Evolutionary conservation across 352 stramenopile genomes (phyloP).

Genomic region (Thraustotheca clavata): DNA sequence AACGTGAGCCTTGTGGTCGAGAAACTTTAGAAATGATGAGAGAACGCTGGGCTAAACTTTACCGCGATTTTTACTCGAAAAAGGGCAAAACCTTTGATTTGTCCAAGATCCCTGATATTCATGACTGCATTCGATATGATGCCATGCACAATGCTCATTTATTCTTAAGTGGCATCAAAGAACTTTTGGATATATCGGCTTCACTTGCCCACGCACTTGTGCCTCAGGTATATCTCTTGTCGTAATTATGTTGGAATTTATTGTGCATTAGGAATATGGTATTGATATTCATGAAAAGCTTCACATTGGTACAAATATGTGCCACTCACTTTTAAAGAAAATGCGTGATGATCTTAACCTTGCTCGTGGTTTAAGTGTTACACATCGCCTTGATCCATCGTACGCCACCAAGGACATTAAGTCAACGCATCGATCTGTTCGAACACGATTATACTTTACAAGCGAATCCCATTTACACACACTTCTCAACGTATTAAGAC

Average conservation of each 20-base stretch:
- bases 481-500: slow-evolving; percentile 97
- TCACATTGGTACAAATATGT: slow-evolving; percentile 81
- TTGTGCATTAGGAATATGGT: slow-evolving; percentile 48
- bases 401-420: slow-evolving; percentile 84
- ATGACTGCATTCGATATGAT: slow-evolving; percentile 98
- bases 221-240: slow-evolving; percentile 34
- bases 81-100: slow-evolving; percentile 92
- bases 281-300: slow-evolving; percentile 84
- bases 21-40: slow-evolving; percentile 84
- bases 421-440: slow-evolving; percentile 93
- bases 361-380: slow-evolving; percentile 63
- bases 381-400: slow-evolving; percentile 69
- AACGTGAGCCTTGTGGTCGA: slow-evolving; percentile 70
- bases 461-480: slow-evolving; percentile 98
- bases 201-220: slow-evolving; percentile 85
- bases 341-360: slow-evolving; percentile 83
- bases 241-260: neutral
- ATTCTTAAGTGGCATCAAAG: slow-evolving; percentile 86
- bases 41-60: slow-evolving; percentile 90
- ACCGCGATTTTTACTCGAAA: slow-evolving; percentile 94
- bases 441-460: slow-evolving; percentile 99
- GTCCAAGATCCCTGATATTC: slow-evolving; percentile 97
- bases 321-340: slow-evolving; percentile 79
- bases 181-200: slow-evolving; percentile 93
- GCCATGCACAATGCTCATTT: slow-evolving; percentile 97